Conservation (phyloP, 208 protist species). For the Trypanosoma brucei region DNA sequence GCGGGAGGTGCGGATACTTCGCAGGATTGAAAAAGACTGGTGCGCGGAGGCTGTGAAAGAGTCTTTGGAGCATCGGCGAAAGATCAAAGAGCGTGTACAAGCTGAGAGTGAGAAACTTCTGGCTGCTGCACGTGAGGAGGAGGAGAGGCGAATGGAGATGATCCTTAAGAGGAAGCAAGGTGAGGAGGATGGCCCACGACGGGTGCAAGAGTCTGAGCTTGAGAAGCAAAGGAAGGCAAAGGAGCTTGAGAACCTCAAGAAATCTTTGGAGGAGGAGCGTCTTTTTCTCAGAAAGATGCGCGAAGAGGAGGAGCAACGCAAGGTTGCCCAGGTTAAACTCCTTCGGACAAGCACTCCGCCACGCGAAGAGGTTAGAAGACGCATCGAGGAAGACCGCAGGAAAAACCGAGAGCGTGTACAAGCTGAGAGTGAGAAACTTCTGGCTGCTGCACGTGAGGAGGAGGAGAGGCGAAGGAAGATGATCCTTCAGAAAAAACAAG, state of each 20-base stretch:
- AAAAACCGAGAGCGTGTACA: background rate
- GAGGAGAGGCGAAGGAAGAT: background rate
- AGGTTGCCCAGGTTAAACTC: background rate
- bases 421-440: conserved; percentile 11
- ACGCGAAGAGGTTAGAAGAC: background rate
- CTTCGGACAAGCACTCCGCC: background rate
- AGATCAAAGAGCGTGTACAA: background rate
- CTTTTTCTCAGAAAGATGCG: conserved; percentile 35
- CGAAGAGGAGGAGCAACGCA: conserved; percentile 29
- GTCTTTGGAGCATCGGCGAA: background rate
- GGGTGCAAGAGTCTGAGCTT: conserved; percentile 11
- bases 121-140: background rate
- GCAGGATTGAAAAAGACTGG: background rate
- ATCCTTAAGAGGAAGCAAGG: conserved; percentile 3
- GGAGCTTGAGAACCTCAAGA: conserved; percentile 35
- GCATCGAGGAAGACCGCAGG: conserved; percentile 20
- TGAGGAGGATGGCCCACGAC: conserved; percentile 1
- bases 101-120: conserved; percentile 2
- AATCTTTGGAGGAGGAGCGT: conserved; percentile 42
- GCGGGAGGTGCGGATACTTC: background rate
- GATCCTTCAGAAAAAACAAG: background rate
- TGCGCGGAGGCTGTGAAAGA: background rate
- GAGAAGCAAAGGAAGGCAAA: conserved; percentile 33
- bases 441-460: conserved; percentile 3
- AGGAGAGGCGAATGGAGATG: background rate